These are phyloP conservation scores for Sarocladiaceae sp. DNA, from an alignment of 2,329 filamentous ascomycete genomes.

Conservation along the genomic window DNA sequence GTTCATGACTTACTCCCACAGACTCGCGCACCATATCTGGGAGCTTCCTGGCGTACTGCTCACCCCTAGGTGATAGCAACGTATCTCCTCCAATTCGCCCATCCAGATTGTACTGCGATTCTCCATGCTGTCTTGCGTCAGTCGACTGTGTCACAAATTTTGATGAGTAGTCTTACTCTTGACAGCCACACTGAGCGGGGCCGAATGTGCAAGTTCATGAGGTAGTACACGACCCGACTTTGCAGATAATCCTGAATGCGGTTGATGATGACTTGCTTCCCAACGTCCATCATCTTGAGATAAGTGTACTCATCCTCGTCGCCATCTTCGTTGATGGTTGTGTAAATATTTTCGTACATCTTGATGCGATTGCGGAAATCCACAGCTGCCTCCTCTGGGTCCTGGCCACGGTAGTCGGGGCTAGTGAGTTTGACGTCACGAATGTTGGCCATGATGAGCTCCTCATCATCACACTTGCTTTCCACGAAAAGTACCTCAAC, in stretches of 20 bases:
- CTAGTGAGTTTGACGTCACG: slow-evolving; percentile 95
- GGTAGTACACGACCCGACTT: slow-evolving; percentile 93
- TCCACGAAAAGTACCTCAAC: slow-evolving; percentile 95
- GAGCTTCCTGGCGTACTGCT: slow-evolving; percentile 80
- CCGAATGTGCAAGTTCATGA: slow-evolving; percentile 98
- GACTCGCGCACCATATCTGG: slow-evolving; percentile 82
- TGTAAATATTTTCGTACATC: slow-evolving; percentile 96
- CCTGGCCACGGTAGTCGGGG: slow-evolving; percentile 90
- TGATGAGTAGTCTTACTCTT: slow-evolving; percentile 53
- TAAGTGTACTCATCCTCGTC: slow-evolving; percentile 88
- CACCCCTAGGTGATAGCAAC: slow-evolving; percentile 76
- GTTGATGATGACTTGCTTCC: slow-evolving; percentile 96
- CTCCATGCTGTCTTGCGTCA: slow-evolving; percentile 65
- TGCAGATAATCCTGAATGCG: slow-evolving; percentile 95
- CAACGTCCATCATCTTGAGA: slow-evolving; percentile 95
- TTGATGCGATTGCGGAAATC: slow-evolving; percentile 93
- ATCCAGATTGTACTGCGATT: slow-evolving; percentile 86
- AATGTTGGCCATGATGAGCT: slow-evolving; percentile 97
- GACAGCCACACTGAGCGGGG: slow-evolving; percentile 96
- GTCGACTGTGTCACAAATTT: background rate
- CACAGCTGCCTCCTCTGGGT: slow-evolving; percentile 83
- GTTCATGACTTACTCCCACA: slow-evolving; percentile 61
- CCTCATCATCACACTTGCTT: slow-evolving; percentile 93
- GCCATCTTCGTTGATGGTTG: slow-evolving; percentile 76
- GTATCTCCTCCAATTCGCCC: slow-evolving; percentile 94